Evolutionary conservation across 2,329 filamentous ascomycete genomes (phyloP).

Genomic region (Penicillium sp.): DNA sequence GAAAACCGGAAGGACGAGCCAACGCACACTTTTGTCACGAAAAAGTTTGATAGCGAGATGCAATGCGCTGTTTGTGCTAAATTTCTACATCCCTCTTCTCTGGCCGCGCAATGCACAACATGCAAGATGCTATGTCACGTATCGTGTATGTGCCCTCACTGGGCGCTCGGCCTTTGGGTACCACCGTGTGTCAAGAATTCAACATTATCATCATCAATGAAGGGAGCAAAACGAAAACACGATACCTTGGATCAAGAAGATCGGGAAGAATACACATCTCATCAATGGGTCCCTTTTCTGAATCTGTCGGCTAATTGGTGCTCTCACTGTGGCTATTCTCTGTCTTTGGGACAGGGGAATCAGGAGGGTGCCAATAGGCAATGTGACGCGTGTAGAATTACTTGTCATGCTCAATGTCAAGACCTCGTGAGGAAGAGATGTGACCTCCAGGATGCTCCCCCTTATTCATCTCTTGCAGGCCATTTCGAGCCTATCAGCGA

Average conservation of each 20-base stretch:
- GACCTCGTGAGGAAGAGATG: not conserved
- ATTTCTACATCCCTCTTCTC: not conserved
- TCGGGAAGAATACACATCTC: not conserved
- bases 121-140: conserved; percentile 1
- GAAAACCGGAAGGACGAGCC: not conserved
- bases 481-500: not conserved
- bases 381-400: not conserved
- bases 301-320: conserved; percentile 3
- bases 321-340: conserved; percentile 1
- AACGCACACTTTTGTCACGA: not conserved
- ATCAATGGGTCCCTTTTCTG: conserved; percentile 1
- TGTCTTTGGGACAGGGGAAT: conserved; percentile 5
- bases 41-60: conserved; percentile 5
- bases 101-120: conserved; percentile 1
- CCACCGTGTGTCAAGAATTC: not conserved
- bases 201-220: not conserved
- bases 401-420: conserved; percentile 7
- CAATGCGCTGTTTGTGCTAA: not conserved
- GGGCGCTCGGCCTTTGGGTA: not conserved
- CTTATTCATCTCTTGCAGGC: not conserved
- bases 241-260: not conserved
- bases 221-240: not conserved
- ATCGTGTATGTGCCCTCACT: not conserved
- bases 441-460: not conserved
- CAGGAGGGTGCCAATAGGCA: conserved; percentile 1